These are phyloP conservation scores for Cudoniella acicularis DNA, from an alignment of 495 filamentous ascomycete species.

Conservation along the genomic window DNA sequence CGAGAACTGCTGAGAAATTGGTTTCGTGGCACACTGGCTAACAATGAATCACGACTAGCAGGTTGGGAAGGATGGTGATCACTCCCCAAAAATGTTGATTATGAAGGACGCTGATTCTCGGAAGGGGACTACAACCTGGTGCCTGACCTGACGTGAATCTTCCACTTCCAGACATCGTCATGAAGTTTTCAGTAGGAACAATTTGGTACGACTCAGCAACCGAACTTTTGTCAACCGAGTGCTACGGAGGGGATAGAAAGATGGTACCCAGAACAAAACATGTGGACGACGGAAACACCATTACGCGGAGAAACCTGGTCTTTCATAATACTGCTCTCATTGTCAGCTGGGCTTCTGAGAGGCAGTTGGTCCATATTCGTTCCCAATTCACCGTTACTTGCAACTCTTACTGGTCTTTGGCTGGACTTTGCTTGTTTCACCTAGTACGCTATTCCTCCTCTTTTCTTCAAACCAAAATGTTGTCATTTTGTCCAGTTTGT, in stretches of 20 bases:
- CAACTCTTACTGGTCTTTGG: too few species aligned
- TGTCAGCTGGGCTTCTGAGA: too few species aligned
- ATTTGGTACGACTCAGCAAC: neutral
- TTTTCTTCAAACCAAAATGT: too few species aligned
- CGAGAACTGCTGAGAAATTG: neutral
- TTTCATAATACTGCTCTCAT: too few species aligned
- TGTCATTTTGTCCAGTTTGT: neutral
- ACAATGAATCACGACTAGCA: neutral
- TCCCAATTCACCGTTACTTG: too few species aligned
- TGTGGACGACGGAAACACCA: neutral
- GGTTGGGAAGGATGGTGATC: neutral
- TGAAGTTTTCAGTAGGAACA: neutral
- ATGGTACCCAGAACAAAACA: neutral
- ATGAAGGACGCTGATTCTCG: neutral
- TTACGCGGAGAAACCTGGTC: neutral
- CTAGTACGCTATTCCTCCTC: too few species aligned
- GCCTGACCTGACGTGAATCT: too few species aligned
- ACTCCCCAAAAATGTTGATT: neutral
- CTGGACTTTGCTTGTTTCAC: too few species aligned
- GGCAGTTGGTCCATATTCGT: too few species aligned
- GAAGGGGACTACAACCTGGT: neutral
- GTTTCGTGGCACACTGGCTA: neutral
- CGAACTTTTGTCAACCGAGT: neutral
- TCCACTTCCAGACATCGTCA: neutral
- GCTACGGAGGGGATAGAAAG: neutral